Conservation (phyloP, 1,284 basidiomycete genomes). For the Puccinia novopanici region DNA sequence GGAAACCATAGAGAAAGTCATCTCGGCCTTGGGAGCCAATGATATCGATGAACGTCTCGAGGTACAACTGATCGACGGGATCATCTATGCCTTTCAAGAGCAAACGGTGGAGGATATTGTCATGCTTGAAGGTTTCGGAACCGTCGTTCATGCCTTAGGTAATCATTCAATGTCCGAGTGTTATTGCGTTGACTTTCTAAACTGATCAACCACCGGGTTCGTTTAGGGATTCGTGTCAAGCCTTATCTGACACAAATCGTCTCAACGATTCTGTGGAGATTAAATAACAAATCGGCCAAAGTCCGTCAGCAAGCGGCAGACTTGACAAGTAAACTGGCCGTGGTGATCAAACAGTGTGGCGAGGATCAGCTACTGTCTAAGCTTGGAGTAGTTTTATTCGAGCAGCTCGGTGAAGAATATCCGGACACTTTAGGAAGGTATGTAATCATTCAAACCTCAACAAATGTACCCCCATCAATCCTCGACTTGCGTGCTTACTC, state of each 20-base stretch:
- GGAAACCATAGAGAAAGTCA: slow-evolving; percentile 98
- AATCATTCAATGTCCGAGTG: slow-evolving; percentile 51
- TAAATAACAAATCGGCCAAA: slow-evolving; percentile 99
- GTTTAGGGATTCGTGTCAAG: slow-evolving; percentile 87
- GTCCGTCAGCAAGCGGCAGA: slow-evolving; percentile 98
- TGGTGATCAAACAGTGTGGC: slow-evolving; percentile 97
- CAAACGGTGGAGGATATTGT: slow-evolving; percentile 98
- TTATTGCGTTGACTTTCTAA: slow-evolving; percentile 3
- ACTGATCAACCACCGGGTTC: slow-evolving; percentile 10
- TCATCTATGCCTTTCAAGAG: slow-evolving; percentile 99
- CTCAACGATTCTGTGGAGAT: slow-evolving; percentile 97
- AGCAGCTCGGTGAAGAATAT: slow-evolving; percentile 98
- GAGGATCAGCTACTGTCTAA: slow-evolving; percentile 95
- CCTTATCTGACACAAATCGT: slow-evolving; percentile 98
- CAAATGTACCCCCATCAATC: not conserved
- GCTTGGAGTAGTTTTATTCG: slow-evolving; percentile 93
- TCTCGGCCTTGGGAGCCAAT: slow-evolving; percentile 85
- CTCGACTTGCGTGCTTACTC: slow-evolving; percentile 1
- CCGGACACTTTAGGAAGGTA: slow-evolving; percentile 87
- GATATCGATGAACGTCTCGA: slow-evolving; percentile 96
- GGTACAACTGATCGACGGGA: slow-evolving; percentile 90
- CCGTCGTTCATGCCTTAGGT: slow-evolving; percentile 89
- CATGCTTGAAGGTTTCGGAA: slow-evolving; percentile 98
- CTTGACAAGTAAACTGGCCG: slow-evolving; percentile 86
- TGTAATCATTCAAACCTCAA: slow-evolving; percentile 51